Conservation (phyloP, 345 rosid species). For the Aquilaria sinensis region DNA sequence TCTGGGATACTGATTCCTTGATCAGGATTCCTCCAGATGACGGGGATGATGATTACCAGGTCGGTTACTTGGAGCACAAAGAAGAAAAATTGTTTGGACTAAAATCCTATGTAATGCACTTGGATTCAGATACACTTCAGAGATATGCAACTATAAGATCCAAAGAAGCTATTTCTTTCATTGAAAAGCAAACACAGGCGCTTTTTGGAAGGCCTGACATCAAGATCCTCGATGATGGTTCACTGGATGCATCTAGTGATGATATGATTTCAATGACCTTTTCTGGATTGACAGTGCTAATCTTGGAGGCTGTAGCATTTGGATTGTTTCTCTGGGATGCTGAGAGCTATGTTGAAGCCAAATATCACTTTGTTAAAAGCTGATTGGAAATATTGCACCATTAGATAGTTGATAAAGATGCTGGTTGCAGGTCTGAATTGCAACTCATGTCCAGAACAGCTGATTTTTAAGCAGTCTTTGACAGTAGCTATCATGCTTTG, state of each 20-base stretch:
- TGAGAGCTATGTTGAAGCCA: slow-evolving; percentile 80
- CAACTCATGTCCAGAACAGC: neutral
- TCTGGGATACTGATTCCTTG: slow-evolving; percentile 79
- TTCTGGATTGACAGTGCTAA: slow-evolving; percentile 79
- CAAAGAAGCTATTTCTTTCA: slow-evolving; percentile 72
- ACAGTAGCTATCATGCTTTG: no score
- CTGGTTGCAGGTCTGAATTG: slow-evolving; percentile 2
- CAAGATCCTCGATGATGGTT: slow-evolving; percentile 65
- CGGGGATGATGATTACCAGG: slow-evolving; percentile 16
- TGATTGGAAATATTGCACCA: slow-evolving; percentile 5
- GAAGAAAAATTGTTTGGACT: slow-evolving; percentile 45
- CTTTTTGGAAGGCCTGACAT: slow-evolving; percentile 82
- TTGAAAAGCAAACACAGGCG: slow-evolving; percentile 88
- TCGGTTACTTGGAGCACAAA: slow-evolving; percentile 22
- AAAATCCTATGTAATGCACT: slow-evolving; percentile 73
- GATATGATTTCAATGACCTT: slow-evolving; percentile 50
- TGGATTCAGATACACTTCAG: slow-evolving; percentile 87
- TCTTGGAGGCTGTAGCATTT: slow-evolving; percentile 83
- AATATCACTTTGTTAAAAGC: slow-evolving; percentile 61
- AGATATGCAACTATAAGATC: slow-evolving; percentile 87
- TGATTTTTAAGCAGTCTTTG: neutral
- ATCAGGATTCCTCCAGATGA: slow-evolving; percentile 47
- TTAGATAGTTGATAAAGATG: neutral
- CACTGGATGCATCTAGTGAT: slow-evolving; percentile 54
- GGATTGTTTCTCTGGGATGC: slow-evolving; percentile 95